A percentile compares a stretch with the other conserved stretches of the same genome.
These are phyloP conservation scores for Perkinsus olseni DNA, from an alignment of 169 alveolate genomes.

Conservation along the genomic window DNA sequence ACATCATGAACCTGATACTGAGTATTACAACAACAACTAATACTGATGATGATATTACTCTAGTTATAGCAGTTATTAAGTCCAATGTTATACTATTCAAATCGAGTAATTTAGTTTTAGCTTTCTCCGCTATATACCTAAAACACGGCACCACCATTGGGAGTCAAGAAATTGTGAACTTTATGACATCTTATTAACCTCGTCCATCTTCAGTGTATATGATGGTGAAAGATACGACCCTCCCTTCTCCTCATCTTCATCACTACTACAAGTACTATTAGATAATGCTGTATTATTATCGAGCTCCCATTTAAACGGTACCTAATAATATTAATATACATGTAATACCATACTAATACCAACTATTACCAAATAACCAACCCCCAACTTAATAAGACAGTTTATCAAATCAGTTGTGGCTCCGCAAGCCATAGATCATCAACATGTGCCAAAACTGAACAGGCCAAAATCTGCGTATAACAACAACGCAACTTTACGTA, in stretches of 20 bases:
- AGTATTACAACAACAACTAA: not conserved
- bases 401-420: not conserved
- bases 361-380: not conserved
- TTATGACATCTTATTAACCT: not conserved
- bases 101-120: not conserved
- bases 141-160: too few species aligned
- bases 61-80: not conserved
- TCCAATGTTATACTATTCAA: not conserved
- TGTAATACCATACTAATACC: not conserved
- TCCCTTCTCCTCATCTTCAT: too few species aligned
- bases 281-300: too few species aligned
- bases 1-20: not conserved
- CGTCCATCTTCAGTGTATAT: not conserved
- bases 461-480: too few species aligned
- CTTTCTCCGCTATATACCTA: not conserved
- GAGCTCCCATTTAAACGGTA: not conserved
- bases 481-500: too few species aligned
- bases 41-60: not conserved
- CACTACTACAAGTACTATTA: too few species aligned
- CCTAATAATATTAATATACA: not conserved
- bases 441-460: too few species aligned
- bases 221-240: too few species aligned
- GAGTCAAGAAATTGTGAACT: too few species aligned
- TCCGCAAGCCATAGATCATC: too few species aligned
- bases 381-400: not conserved